Conservation (phyloP, 257 asterid species). For the Fraxinus pennsylvanica region DNA sequence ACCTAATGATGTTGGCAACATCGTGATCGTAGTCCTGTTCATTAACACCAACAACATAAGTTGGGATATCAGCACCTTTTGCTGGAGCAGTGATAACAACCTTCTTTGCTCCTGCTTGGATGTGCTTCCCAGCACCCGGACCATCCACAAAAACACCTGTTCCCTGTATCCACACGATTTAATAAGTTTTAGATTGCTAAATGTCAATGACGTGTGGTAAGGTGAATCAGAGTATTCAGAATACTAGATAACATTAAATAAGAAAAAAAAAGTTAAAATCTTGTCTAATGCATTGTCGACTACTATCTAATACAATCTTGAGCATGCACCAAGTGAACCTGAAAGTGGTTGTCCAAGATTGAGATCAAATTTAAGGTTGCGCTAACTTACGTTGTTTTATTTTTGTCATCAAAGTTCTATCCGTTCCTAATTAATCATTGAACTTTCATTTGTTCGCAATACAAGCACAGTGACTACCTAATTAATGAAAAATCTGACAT, state of each 20-base stretch:
- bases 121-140: constrained; percentile 95
- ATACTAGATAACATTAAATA: no score
- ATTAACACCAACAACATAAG: constrained; percentile 87
- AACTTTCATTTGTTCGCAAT: neutral
- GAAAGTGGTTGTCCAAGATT: neutral
- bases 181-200: neutral
- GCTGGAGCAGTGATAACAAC: constrained; percentile 96
- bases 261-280: neutral
- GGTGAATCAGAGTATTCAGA: neutral
- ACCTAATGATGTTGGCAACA: constrained; percentile 81
- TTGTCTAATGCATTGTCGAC: neutral
- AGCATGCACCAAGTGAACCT: neutral
- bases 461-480: neutral
- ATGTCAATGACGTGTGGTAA: neutral
- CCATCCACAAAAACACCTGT: constrained; percentile 94
- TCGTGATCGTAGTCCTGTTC: constrained; percentile 81
- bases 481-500: neutral
- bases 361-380: neutral
- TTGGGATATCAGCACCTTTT: constrained; percentile 91
- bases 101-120: constrained; percentile 98
- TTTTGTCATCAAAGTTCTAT: no score
- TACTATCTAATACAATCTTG: neutral
- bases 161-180: constrained; percentile 49
- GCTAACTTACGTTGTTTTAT: no score
- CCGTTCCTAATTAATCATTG: no score